Conservation (phyloP, 768 basidiomycete genomes). For the Nidula microcarpa region DNA sequence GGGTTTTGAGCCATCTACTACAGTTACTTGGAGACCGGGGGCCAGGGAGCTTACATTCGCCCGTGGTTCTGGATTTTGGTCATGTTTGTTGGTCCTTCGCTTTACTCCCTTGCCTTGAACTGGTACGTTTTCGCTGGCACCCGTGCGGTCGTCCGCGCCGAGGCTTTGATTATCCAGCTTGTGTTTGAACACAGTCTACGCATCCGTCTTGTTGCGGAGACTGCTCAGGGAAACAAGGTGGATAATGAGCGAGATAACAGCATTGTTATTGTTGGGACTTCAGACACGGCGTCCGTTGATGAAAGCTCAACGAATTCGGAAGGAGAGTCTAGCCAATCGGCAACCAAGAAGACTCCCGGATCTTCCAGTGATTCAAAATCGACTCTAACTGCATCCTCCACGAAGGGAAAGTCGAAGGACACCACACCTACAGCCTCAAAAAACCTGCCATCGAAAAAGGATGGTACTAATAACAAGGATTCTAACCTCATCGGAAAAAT, state of each 20-base stretch:
- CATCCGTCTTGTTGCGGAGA: conserved; percentile 56
- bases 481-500: conserved; percentile 59
- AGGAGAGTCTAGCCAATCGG: conserved; percentile 24
- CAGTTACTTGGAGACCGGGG: conserved; percentile 57
- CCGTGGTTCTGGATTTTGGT: conserved; percentile 70
- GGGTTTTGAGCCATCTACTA: too few relatives aligned
- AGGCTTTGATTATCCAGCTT: conserved; percentile 41
- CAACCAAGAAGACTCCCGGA: too few relatives aligned
- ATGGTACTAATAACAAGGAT: too few relatives aligned
- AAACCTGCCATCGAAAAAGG: too few relatives aligned
- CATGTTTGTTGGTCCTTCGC: conserved; percentile 45
- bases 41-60: conserved; percentile 40
- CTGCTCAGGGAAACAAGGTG: conserved; percentile 4
- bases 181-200: conserved; percentile 49
- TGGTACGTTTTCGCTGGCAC: conserved; percentile 48
- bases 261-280: neutral
- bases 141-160: conserved; percentile 31
- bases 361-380: too few relatives aligned
- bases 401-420: too few relatives aligned
- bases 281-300: conserved; percentile 5
- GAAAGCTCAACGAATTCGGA: conserved; percentile 5
- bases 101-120: conserved; percentile 42
- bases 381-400: too few relatives aligned
- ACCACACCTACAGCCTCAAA: too few relatives aligned
- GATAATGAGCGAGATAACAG: neutral